These are phyloP conservation scores for Peniophora sp. DNA, from an alignment of 1,284 basidiomycete species.

Conservation along the genomic window DNA sequence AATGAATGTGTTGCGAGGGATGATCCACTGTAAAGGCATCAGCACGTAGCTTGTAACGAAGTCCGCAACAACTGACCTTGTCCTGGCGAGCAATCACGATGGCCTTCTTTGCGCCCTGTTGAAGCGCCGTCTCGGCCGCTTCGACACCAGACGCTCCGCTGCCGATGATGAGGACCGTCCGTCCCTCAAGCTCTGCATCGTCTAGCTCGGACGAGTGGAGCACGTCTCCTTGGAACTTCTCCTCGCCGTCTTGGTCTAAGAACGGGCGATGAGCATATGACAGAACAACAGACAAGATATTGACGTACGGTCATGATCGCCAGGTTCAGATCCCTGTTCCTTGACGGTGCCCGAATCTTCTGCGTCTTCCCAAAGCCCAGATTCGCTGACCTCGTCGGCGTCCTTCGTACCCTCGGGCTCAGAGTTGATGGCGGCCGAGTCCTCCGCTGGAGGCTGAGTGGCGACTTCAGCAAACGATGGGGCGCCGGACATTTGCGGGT, in stretches of 20 bases:
- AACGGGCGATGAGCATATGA: too few relatives aligned
- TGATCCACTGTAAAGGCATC: background rate
- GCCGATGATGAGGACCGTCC: slow-evolving; percentile 46
- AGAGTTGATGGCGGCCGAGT: background rate
- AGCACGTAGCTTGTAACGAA: background rate
- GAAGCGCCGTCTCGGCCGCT: slow-evolving; percentile 46
- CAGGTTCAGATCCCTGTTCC: slow-evolving; percentile 11
- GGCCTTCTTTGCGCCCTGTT: slow-evolving; percentile 34
- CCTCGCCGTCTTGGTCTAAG: slow-evolving; percentile 7
- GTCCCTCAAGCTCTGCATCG: slow-evolving; percentile 30
- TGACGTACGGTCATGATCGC: slow-evolving; percentile 7
- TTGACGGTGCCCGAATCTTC: background rate
- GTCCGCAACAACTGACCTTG: slow-evolving; percentile 15
- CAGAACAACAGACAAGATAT: too few relatives aligned
- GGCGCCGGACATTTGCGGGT: background rate
- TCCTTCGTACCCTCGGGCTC: background rate
- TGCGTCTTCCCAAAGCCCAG: background rate
- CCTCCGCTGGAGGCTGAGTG: background rate
- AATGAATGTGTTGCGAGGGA: slow-evolving; percentile 36
- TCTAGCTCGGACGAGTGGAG: slow-evolving; percentile 49
- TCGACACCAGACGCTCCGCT: slow-evolving; percentile 57
- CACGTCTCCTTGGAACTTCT: slow-evolving; percentile 34
- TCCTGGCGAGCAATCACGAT: slow-evolving; percentile 38
- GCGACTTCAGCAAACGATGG: background rate
- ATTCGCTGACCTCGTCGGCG: background rate